These are phyloP conservation scores for Cordyceps javanica DNA, from an alignment of 2,329 filamentous ascomycete genomes.

Conservation along the genomic window DNA sequence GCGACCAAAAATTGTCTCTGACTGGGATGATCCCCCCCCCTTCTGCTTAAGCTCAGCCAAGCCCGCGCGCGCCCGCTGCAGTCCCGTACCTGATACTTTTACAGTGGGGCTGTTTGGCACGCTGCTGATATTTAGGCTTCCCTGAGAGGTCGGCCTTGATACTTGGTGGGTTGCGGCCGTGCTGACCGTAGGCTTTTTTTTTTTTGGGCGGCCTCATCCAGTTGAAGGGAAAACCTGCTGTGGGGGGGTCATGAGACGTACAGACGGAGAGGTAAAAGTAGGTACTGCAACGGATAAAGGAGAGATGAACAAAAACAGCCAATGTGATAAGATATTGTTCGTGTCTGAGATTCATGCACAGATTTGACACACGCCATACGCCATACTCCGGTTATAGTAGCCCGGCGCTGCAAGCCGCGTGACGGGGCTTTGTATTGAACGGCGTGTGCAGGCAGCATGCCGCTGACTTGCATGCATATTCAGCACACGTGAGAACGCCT, in stretches of 20 bases:
- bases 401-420: not conserved
- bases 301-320: not conserved
- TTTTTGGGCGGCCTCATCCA: not conserved
- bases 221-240: not conserved
- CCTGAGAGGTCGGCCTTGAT: constrained; percentile 1
- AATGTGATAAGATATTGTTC: not conserved
- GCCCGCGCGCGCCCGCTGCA: no score
- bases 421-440: not conserved
- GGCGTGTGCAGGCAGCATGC: no score
- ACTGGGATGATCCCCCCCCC: no score
- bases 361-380: not conserved
- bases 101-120: constrained; percentile 6
- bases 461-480: not conserved
- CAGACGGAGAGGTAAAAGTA: no score
- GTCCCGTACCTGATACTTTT: constrained; percentile 2
- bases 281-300: not conserved
- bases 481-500: constrained; percentile 2
- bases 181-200: no score
- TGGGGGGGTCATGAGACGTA: not conserved
- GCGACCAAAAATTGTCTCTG: not conserved
- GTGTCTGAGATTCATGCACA: constrained; percentile 6
- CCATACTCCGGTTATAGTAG: not conserved
- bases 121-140: constrained; percentile 4
- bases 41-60: no score
- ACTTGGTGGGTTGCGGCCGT: not conserved